These are phyloP conservation scores for Dichotomopilus funicola DNA, from an alignment of 2,329 filamentous ascomycete species.

Conservation along the genomic window DNA sequence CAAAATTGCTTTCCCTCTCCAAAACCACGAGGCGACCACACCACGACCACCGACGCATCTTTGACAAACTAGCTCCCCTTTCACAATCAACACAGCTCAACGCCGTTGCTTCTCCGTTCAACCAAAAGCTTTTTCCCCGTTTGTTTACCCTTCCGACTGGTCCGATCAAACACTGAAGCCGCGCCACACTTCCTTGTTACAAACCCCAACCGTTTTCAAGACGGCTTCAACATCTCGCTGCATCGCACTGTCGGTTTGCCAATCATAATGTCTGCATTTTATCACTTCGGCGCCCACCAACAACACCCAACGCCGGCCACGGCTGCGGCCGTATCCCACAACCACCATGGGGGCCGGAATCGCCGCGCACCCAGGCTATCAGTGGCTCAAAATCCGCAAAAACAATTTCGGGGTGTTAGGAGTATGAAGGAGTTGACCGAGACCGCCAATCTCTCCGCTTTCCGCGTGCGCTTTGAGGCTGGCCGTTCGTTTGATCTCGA, in stretches of 20 bases:
- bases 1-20: constrained; percentile 15
- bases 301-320: constrained; percentile 50
- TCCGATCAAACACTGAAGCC: neutral
- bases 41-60: constrained; percentile 7
- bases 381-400: constrained; percentile 73
- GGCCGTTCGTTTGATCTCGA: constrained; percentile 91
- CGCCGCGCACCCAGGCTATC: constrained; percentile 76
- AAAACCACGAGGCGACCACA: constrained; percentile 1
- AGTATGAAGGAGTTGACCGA: constrained; percentile 83
- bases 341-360: constrained; percentile 77
- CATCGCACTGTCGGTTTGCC: constrained; percentile 10
- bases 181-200: neutral
- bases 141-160: constrained; percentile 18
- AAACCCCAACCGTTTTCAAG: constrained; percentile 5
- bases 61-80: constrained; percentile 3
- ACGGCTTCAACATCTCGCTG: constrained; percentile 10
- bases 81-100: neutral
- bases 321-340: constrained; percentile 56
- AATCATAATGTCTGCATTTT: constrained; percentile 55
- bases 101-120: constrained; percentile 5
- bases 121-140: constrained; percentile 7
- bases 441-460: constrained; percentile 66
- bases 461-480: constrained; percentile 83
- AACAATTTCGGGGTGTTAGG: constrained; percentile 78
- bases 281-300: constrained; percentile 54